Base-by-base conservation (phyloP, 257 asterid species). In the Fraxinus pennsylvanica region DNA sequence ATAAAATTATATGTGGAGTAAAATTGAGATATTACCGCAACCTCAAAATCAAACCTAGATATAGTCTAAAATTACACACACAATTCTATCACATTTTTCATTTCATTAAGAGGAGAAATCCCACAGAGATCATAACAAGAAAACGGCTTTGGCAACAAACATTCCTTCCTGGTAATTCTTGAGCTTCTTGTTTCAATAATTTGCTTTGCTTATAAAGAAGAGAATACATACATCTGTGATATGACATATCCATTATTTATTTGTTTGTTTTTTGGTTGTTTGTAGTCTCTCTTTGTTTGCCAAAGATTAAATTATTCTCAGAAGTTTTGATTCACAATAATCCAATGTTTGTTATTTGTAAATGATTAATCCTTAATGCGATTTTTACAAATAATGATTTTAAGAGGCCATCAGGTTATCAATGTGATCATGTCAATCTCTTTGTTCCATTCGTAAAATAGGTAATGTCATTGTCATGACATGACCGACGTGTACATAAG, bases 11-110 rank as follows among this genome's bases (percentile, higher is more conserved):
- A 71, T 78, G 79, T 74, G 87, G 92, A 79, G 82, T 73, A 69
- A 57, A 88, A 32, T 39, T 70, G 54, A 74, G 84, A 81, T 73
- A 70, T 74, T 73, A 41, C 77, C 76, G 36, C 78, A 35, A 74
- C 86, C 86, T 86, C 84, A 77, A 15, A 76, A 67, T 80, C 72
- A 36, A 38, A 75, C 73, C 43, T 61, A 32, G 74, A 82, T 79
- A 72, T 74, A 71, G 71, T 77, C 27, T 68, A 30, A 22, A 68
- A 15, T 29, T 29, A 29, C 43, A 54, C 21, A 14, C 61, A 54
- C 70, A 39, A 68, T 36, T 39, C 1, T 27, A 10, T 72, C 66
- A n/a, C 66, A 57, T 57, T 57, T 57, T 57, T 61, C 73, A 27
- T 74, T 71, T 43, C 80, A 66, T 81, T 67, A 61, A 73, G 47